Evolutionary conservation across 2,329 filamentous ascomycete species (phyloP), one percentile per base, ranked within the genome.

Genomic region (Pezicula carpinea): DNA sequence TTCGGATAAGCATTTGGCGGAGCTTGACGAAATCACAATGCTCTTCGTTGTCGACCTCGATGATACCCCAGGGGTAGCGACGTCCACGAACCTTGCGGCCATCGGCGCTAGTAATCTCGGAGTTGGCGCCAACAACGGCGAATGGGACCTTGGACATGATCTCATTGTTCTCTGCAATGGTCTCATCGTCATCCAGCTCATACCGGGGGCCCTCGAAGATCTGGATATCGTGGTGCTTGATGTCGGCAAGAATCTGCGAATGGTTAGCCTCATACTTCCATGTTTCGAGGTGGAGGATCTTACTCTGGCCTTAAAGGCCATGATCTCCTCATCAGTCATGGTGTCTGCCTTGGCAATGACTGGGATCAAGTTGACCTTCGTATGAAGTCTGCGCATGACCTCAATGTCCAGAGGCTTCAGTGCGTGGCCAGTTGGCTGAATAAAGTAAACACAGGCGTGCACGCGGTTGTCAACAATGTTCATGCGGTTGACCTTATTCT

Each of bases 401-500:
- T 99, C 93, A 57, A 99, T 96, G 66, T 99, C 93, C 56, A 99
- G 79, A 54, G 93, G 93, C 84, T 99, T 99, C 65, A 99, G 77
- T 29, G 93, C 95, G 78, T 99, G 93, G 52, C 93, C 93, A 26
- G 93, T 99, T 58, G 93, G 93, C 75, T 99, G 92, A 63, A 99
- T 96, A 77, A 99, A 99, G 82, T 96, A 99, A 54, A 99, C 93
- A 64, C 95, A 97, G 47, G 93, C 93, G 64, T 99, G 93, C 55
- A 99, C 95, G 62, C 93, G 88, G 80, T 97, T 99, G 75, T 99
- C 93, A 54, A 99, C 87, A 69, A 97, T 97, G 80, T 99, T 99
- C 85, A 96, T 96, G 64, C 93, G 89, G 79, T 99, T 99, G 69
- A 99, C 90, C 82, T 97, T 99, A 83, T 99, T 99, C 81, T 99